Conservation (phyloP, 2,329 filamentous ascomycete species). For the Magnaporthiopsis rhizophila region DNA sequence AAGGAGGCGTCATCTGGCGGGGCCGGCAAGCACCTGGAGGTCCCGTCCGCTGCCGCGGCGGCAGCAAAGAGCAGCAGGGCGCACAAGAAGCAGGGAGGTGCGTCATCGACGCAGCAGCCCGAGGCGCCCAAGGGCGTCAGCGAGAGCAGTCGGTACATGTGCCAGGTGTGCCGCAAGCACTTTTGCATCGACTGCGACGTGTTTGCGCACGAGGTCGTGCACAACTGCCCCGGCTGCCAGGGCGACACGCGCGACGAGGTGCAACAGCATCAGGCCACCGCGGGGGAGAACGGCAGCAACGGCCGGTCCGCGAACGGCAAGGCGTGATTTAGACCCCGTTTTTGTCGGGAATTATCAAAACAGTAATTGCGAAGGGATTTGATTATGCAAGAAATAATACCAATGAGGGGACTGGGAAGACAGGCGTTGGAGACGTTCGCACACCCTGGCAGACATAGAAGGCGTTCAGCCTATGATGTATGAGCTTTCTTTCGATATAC, state of each 20-base stretch:
- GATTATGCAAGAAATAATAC: background rate
- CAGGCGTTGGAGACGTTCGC: background rate
- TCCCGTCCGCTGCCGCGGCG: constrained; percentile 13
- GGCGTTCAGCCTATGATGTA: no score
- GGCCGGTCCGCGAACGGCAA: background rate
- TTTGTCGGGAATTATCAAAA: background rate
- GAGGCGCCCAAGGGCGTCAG: constrained; percentile 54
- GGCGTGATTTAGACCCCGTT: background rate
- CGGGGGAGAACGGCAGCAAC: background rate
- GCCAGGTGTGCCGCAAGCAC: constrained; percentile 76
- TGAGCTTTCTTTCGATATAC: no score
- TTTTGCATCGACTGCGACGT: constrained; percentile 99
- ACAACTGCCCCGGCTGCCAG: constrained; percentile 92
- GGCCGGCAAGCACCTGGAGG: constrained; percentile 11
- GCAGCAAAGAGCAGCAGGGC: constrained; percentile 3
- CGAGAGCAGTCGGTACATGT: constrained; percentile 83
- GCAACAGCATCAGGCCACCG: background rate
- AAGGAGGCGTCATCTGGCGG: constrained; percentile 9
- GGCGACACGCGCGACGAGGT: constrained; percentile 32
- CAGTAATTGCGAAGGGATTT: background rate
- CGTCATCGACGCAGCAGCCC: background rate
- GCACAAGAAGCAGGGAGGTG: background rate
- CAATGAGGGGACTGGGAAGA: background rate
- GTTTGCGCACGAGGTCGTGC: constrained; percentile 86
- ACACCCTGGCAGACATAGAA: no score